Evolutionary conservation across 495 filamentous ascomycete species (phyloP).

Genomic region (Penicillium subrubescens): DNA sequence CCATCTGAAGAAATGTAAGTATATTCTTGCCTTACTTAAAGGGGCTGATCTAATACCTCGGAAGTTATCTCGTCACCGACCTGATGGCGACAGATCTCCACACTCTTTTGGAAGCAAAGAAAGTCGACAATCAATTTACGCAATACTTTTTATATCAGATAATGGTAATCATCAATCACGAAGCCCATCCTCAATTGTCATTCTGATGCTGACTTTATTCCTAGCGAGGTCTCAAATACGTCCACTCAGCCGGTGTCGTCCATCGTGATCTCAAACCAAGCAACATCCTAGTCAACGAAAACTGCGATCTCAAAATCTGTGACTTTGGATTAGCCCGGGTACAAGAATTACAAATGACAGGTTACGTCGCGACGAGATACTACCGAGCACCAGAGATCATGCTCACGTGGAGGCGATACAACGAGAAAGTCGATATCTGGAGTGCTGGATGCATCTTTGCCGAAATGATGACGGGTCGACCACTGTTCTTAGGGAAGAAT

Average conservation of each 20-base stretch:
- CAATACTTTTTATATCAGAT: conserved; percentile 99
- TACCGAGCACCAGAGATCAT: conserved; percentile 99
- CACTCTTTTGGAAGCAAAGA: conserved; percentile 86
- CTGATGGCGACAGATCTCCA: conserved; percentile 95
- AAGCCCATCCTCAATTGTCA: background rate
- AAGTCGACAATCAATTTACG: conserved; percentile 96
- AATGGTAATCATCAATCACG: conserved; percentile 56
- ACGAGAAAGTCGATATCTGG: conserved; percentile 99
- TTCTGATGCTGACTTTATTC: conserved; percentile 33
- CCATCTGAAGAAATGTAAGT: conserved; percentile 96
- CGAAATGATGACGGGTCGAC: conserved; percentile 96
- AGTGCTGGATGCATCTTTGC: conserved; percentile 98
- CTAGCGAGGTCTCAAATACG: conserved; percentile 95
- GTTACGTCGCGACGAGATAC: conserved; percentile 97
- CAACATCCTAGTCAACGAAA: conserved; percentile 98
- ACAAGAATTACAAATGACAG: conserved; percentile 98
- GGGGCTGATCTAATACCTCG: conserved; percentile 31
- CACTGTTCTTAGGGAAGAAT: conserved; percentile 95
- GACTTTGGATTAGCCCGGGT: conserved; percentile 97
- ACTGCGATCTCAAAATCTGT: conserved; percentile 98
- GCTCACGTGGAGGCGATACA: conserved; percentile 99
- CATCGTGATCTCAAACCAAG: conserved; percentile 96
- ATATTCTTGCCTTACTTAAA: background rate
- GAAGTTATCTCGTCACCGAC: conserved; percentile 95
- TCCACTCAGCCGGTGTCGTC: conserved; percentile 97